phyloP scores from a whole-genome alignment of 345 rosid species.

The Psidium guajava region DNA sequence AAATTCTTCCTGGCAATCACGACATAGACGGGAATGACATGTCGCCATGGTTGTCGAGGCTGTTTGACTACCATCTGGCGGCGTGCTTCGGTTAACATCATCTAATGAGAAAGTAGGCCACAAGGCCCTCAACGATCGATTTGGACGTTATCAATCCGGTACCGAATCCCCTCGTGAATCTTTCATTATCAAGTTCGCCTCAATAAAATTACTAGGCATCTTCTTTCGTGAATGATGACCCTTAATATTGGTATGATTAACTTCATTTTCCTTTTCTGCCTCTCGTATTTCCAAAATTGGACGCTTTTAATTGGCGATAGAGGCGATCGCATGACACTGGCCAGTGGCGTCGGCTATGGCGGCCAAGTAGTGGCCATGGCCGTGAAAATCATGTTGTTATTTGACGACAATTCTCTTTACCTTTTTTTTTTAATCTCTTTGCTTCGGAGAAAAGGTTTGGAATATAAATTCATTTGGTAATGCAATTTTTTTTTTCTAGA shows the following conservation, averaged over 20 bases:
- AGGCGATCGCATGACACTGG: not conserved
- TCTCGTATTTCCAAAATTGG: no score
- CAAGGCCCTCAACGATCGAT: not conserved
- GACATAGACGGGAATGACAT: not conserved
- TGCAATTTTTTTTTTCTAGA: no score
- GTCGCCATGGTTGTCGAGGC: not conserved
- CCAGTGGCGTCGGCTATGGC: not conserved
- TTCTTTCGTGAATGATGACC: not conserved
- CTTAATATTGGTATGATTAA: not conserved
- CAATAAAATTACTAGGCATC: not conserved
- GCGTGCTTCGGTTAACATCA: not conserved
- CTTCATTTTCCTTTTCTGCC: no score
- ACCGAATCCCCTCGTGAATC: not conserved
- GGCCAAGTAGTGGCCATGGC: not conserved
- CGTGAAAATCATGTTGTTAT: no score
- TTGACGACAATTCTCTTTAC: no score
- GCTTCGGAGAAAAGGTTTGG: no score
- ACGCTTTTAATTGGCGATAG: not conserved
- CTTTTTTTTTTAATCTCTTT: no score
- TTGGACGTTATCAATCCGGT: no score
- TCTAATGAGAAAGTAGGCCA: not conserved
- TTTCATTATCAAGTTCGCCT: not conserved
- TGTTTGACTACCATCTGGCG: not conserved
- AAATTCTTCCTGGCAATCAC: not conserved
- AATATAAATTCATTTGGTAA: no score